Base-by-base conservation (phyloP, 2,329 filamentous ascomycete genomes). In the Calonectria naviculata region DNA sequence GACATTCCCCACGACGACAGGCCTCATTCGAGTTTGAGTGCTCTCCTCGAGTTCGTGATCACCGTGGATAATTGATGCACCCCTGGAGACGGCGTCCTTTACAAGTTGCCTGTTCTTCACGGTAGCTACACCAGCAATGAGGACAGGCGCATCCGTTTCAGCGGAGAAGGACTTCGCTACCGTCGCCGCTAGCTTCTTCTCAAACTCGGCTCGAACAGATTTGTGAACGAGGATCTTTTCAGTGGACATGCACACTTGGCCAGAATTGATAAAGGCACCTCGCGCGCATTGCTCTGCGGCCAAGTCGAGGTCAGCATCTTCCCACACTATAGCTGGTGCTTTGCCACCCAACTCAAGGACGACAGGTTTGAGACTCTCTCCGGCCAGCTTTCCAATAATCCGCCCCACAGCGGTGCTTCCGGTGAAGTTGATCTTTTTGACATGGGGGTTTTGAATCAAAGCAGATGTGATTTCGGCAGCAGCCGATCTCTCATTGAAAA, bases 371-470 rank as follows among this genome's bases (percentile, higher is more conserved):
- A 97, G 86, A 76, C 93, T 84, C 79, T 93, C 90, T 31, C 93
- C 95, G 0, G 93, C 93, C 10, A 90, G 87, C 24, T 87, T 86
- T 12, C 90, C 93, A 68, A 97, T 91, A 79, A 95, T 92, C 36
- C 90, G 88, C 1, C 95, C 95, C 0, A 97, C 92, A 0, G 82
- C 81, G 0, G 94, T 95, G 78, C 90, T 93, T 38, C 95, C 95
- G 0, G 95, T 97, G 82, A 97, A 97, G 84, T 95, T 97, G 80
- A 97, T 87, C 85, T 97, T 97, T 80, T 91, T 93, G 68, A 97
- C 84, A 0, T 86, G 85, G 0, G 89, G 89, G 77, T 93, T 87
- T 58, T 90, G 88, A 74, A 97, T 93, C 34, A 97, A 82, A 1
- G 90, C 85, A 31, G 87, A 87, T 0, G 93, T 95, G 36, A 96